phyloP scores from a whole-genome alignment of 2,329 filamentous ascomycete genomes.

The Meredithiella fracta region DNA sequence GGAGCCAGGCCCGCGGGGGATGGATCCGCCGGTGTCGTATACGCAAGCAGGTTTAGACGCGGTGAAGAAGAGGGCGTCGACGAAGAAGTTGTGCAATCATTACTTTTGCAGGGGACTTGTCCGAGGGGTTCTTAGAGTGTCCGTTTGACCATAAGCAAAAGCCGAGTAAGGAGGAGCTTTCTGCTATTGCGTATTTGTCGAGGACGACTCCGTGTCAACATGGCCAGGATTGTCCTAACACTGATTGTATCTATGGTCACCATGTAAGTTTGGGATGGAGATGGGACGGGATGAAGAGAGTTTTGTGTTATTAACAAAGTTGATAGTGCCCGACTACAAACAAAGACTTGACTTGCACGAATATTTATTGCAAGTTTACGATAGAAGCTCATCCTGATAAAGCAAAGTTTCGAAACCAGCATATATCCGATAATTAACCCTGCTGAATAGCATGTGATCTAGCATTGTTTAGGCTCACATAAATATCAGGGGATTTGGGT shows the following conservation, averaged over 20 bases:
- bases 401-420: background rate
- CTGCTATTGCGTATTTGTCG: conserved; percentile 38
- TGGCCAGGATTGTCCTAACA: conserved; percentile 40
- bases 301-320: conserved; percentile 9
- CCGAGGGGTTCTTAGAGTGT: conserved; percentile 34
- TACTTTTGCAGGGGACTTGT: conserved; percentile 43
- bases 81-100: conserved; percentile 44
- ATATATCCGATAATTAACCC: background rate
- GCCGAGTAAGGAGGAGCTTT: conserved; percentile 36
- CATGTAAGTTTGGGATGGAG: conserved; percentile 30
- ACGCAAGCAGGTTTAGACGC: conserved; percentile 27
- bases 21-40: conserved; percentile 2
- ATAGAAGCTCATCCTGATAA: conserved; percentile 4
- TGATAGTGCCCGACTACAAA: conserved; percentile 36
- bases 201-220: conserved; percentile 40
- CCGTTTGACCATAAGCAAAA: conserved; percentile 40
- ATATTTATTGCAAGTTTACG: conserved; percentile 5
- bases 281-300: background rate
- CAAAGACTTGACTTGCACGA: conserved; percentile 30
- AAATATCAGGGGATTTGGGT: no score
- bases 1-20: conserved; percentile 5
- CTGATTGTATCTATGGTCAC: conserved; percentile 47
- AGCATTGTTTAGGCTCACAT: no score
- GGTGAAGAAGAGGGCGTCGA: conserved; percentile 38
- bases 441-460: no score